phyloP scores from a whole-genome alignment of 192 early-diverging fungal genomes.

The Backusella luteola region DNA sequence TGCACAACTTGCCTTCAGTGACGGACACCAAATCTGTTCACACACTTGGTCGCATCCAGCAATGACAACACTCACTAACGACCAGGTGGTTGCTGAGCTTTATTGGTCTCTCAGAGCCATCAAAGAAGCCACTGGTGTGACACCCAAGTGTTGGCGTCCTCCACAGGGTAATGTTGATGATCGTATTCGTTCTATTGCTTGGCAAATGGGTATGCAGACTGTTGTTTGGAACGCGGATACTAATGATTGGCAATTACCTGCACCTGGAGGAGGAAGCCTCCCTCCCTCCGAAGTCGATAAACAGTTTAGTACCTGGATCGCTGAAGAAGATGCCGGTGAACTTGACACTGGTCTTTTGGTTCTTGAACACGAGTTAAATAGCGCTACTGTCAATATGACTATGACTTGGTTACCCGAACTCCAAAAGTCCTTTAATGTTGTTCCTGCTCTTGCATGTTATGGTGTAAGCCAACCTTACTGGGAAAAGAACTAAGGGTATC shows the following conservation, averaged over 20 bases:
- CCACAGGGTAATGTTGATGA: constrained; percentile 49
- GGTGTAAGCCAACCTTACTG: constrained; percentile 42
- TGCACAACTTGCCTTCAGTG: constrained; percentile 23
- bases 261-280: constrained; percentile 32
- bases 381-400: constrained; percentile 40
- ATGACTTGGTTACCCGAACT: constrained; percentile 41
- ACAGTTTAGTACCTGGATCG: constrained; percentile 29
- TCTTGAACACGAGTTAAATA: constrained; percentile 43
- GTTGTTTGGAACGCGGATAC: constrained; percentile 22
- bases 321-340: constrained; percentile 16
- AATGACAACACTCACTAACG: constrained; percentile 44
- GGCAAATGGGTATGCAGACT: constrained; percentile 26
- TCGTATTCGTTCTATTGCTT: constrained; percentile 38
- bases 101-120: constrained; percentile 38
- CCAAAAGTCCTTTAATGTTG: constrained; percentile 34
- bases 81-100: constrained; percentile 50
- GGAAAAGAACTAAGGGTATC: constrained; percentile 18
- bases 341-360: constrained; percentile 29
- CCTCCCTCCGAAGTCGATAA: constrained; percentile 18
- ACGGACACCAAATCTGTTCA: constrained; percentile 55
- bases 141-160: constrained; percentile 42
- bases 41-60: constrained; percentile 61
- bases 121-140: constrained; percentile 42
- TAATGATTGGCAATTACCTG: constrained; percentile 42
- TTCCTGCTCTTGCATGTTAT: constrained; percentile 32